These are phyloP conservation scores for Tetrahymena malaccensis DNA, from an alignment of 73 alveolate genomes.

Conservation along the genomic window DNA sequence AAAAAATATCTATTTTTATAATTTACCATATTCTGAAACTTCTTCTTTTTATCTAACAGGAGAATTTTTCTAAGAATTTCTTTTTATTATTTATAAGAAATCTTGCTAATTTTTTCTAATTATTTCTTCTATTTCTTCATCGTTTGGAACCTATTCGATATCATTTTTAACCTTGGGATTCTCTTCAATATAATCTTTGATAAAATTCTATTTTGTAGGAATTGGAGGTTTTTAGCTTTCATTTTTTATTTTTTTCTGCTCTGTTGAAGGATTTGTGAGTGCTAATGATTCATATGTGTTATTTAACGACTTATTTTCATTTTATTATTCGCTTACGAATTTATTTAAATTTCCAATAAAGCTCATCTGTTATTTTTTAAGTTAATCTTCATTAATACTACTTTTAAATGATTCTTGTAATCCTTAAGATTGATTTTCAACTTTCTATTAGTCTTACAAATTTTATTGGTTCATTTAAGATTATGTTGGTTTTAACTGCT, in stretches of 20 bases:
- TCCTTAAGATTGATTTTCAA: background rate
- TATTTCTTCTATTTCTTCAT: background rate
- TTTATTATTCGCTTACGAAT: background rate
- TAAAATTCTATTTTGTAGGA: background rate
- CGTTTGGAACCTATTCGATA: background rate
- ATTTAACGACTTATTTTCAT: background rate
- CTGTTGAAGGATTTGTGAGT: background rate
- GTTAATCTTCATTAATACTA: background rate
- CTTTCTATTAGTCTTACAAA: background rate
- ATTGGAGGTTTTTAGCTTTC: background rate
- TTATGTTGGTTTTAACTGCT: background rate
- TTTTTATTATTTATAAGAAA: background rate
- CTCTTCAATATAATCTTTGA: background rate
- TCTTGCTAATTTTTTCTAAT: background rate
- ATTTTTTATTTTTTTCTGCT: background rate
- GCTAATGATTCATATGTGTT: background rate
- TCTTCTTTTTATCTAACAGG: background rate
- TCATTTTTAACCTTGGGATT: background rate
- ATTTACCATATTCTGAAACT: background rate
- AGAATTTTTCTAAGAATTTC: background rate
- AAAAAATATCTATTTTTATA: background rate
- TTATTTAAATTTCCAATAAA: background rate
- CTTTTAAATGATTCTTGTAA: background rate
- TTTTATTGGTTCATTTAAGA: background rate
- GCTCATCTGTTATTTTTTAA: background rate